phyloP scores from a whole-genome alignment of 1,284 basidiomycete species.

The Pyrrhoderma lamaoense region DNA sequence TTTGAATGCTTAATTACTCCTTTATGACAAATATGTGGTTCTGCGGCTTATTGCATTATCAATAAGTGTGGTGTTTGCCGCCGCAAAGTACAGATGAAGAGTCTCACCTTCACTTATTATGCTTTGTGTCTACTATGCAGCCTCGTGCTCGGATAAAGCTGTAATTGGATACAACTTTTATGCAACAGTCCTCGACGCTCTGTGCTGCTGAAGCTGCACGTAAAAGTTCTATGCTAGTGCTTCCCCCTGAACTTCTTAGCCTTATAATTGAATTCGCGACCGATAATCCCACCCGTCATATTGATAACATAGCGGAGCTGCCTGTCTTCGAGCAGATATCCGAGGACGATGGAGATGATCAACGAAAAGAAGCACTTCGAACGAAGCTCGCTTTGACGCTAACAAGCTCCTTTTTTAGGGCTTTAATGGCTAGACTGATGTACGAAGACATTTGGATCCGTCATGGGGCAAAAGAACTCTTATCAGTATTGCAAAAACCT shows the following conservation, averaged over 20 bases:
- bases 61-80: no score
- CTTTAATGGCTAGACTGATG: background rate
- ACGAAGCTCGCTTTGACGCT: conserved; percentile 1
- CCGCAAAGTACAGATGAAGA: no score
- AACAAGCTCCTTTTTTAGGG: background rate
- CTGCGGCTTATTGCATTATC: no score
- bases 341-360: background rate
- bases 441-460: conserved; percentile 9
- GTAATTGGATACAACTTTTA: no score
- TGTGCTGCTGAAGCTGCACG: no score
- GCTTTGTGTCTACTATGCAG: no score
- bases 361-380: background rate
- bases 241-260: conserved; percentile 2
- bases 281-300: background rate
- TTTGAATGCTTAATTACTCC: no score
- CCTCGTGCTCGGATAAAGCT: no score
- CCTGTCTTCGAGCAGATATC: conserved; percentile 1
- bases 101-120: no score
- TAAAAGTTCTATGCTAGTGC: background rate
- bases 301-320: background rate
- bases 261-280: conserved; percentile 6
- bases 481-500: background rate
- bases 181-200: no score
- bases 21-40: no score
- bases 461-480: background rate